Evolutionary conservation across 495 filamentous ascomycete species (phyloP).

Genomic region (Neurospora cerealis): DNA sequence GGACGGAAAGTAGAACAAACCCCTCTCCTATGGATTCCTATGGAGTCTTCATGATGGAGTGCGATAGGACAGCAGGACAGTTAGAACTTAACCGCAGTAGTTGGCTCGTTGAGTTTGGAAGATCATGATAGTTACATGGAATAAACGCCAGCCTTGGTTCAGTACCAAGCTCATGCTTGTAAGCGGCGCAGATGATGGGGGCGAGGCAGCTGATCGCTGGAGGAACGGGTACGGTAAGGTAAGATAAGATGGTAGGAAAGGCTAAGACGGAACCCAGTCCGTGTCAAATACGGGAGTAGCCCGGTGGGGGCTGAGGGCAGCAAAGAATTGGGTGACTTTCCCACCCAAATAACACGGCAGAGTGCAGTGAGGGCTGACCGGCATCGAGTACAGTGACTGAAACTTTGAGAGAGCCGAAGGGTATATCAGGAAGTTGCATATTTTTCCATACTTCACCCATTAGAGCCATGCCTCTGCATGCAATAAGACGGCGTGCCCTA

Average conservation of each 20-base stretch:
- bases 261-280: neutral
- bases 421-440: neutral
- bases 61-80: neutral
- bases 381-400: neutral
- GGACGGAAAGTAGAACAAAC: neutral
- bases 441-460: neutral
- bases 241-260: neutral
- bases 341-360: neutral
- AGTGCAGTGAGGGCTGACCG: neutral
- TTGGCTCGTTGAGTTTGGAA: neutral
- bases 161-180: neutral
- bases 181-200: neutral
- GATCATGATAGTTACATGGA: neutral
- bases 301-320: neutral
- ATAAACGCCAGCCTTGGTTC: neutral
- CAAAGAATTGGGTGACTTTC: neutral
- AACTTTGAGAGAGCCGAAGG: neutral
- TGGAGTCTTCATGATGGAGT: neutral
- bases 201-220: neutral
- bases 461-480: neutral
- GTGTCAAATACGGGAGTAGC: neutral
- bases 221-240: neutral
- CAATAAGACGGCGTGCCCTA: neutral
- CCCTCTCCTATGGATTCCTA: neutral
- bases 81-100: neutral